Conservation (phyloP, 176 grass and related monocot genomes). For the Carex cristatella region DNA sequence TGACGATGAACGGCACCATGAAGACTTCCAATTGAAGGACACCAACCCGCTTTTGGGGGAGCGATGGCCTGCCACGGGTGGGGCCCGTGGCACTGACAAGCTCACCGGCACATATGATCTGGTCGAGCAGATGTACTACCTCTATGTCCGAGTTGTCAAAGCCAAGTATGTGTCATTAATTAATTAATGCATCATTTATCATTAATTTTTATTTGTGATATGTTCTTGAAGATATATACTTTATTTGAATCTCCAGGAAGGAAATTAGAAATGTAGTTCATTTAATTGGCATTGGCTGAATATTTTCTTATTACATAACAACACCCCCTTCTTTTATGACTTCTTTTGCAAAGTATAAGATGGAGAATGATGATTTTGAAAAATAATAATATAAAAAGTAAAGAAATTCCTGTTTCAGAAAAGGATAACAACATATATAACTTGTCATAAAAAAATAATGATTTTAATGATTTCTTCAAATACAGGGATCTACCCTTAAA, state of each 20-base stretch:
- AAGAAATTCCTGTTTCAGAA: not conserved
- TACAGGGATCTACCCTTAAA: conserved; percentile 49
- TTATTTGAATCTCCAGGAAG: not conserved
- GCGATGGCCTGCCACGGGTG: conserved; percentile 58
- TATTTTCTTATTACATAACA: not conserved
- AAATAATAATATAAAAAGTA: not conserved
- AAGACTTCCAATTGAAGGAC: conserved; percentile 87
- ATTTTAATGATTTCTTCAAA: conserved; percentile 8
- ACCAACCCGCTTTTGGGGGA: conserved; percentile 79
- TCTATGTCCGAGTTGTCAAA: conserved; percentile 89
- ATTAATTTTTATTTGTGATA: not conserved
- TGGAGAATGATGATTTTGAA: not conserved
- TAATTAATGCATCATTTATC: not conserved
- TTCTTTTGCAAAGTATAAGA: not conserved
- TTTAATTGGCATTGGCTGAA: not conserved
- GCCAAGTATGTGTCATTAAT: conserved; percentile 31
- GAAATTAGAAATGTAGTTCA: not conserved
- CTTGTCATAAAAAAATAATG: not conserved
- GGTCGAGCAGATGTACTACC: conserved; percentile 95
- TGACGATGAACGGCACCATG: conserved; percentile 43
- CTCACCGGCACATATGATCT: conserved; percentile 90
- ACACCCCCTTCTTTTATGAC: not conserved
- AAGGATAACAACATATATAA: not conserved
- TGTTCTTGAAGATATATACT: not conserved
- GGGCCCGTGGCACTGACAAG: conserved; percentile 67